phyloP scores from a whole-genome alignment of 805 yeast genomes.

The Starmerella bombi region DNA sequence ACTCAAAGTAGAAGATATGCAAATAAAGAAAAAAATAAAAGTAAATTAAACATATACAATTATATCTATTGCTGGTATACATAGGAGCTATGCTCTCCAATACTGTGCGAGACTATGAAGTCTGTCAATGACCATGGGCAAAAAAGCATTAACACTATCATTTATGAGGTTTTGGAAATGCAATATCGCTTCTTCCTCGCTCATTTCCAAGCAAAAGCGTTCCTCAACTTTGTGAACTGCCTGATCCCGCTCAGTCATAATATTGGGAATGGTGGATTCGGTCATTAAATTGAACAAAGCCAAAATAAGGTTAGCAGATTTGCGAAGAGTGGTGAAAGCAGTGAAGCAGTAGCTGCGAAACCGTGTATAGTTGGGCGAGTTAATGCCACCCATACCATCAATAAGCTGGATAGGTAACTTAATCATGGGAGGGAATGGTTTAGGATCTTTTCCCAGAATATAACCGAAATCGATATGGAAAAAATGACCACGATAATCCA shows the following conservation, averaged over 20 bases:
- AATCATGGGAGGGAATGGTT: constrained; percentile 98
- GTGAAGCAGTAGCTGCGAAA: constrained; percentile 91
- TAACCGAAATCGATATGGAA: constrained; percentile 98
- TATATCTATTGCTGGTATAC: neutral
- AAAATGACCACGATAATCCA: constrained; percentile 73
- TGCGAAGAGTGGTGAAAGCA: constrained; percentile 77
- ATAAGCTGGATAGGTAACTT: constrained; percentile 91
- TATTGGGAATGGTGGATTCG: constrained; percentile 84
- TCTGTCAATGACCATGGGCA: constrained; percentile 91
- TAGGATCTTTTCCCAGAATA: constrained; percentile 91
- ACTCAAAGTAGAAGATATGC: too few relatives aligned
- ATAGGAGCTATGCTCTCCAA: constrained; percentile 61
- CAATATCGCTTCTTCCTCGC: constrained; percentile 88
- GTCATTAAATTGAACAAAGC: constrained; percentile 89
- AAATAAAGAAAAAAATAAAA: neutral
- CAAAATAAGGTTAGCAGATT: constrained; percentile 77
- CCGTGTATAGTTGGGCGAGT: constrained; percentile 68
- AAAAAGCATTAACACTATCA: constrained; percentile 82
- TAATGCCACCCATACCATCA: constrained; percentile 94
- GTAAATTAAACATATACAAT: neutral
- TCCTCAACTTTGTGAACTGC: constrained; percentile 87
- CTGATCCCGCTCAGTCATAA: constrained; percentile 68
- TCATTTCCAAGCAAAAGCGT: constrained; percentile 82
- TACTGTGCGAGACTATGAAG: constrained; percentile 92
- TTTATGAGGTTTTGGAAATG: constrained; percentile 91